Base-by-base conservation (phyloP, 129 eudicot species). In the Lonicera japonica region DNA sequence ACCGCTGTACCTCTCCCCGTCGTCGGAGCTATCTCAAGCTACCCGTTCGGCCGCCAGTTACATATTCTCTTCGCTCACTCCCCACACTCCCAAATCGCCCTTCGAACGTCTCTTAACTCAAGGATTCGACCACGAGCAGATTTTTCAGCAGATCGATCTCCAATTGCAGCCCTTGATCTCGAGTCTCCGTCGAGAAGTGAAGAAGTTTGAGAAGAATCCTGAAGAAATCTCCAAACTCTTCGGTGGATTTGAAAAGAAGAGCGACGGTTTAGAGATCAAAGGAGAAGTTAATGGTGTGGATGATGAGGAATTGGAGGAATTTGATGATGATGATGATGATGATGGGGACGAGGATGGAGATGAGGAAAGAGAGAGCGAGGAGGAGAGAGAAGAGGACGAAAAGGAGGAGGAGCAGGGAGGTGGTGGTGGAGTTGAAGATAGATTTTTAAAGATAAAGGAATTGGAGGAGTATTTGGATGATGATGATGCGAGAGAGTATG, bases 91-190 rank as follows among this genome's bases (percentile, higher is more conserved):
- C 1, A 91, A 84, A 60, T 84, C 95, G 4, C 95, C 90, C 0
- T 82, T 91, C 52, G 76, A 45, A 36, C 78, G 79, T 13, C 80
- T 91, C 39, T 69, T 84, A 18, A 75, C 78, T 12, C 71, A 87
- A 18, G 81, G 86, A 0, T 91, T 87, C 45, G 98, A 91, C 24
- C 84, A 96, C 15, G 98, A 91, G 65, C 98, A 91, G 70, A 84
- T 91, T 58, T 91, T 96, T 96, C 96, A 87, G 84, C 98, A 91
- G 57, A 87, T 91, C 56, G 96, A 91, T 68, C 77, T 87, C 22
- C 96, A 87, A 54, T 66, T 95, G 0, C 82, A 87, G 84, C 88
- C 95, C 7, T 63, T 87, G 64, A 60, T 91, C 22, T 66, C 85
- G 14, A 57, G 65, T 8, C 63, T 91, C 18, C 69, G 78, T 12